Percentiles rank a stretch among this genome's conserved stretches.
Evolutionary conservation across 805 yeast species (phyloP).

Genomic region (Wickerhamiella vanderwaltii): DNA sequence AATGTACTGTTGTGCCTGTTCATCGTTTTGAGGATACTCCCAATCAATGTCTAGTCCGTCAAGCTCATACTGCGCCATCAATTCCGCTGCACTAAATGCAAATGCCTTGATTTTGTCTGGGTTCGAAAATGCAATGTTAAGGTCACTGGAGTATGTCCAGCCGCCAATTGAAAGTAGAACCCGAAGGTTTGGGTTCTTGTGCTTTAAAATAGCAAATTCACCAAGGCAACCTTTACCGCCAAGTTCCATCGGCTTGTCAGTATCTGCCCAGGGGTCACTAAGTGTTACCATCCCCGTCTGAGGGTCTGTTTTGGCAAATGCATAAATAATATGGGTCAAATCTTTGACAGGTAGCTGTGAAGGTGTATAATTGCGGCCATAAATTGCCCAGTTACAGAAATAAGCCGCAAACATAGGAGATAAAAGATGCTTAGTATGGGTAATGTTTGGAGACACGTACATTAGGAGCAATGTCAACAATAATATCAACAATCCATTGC

Average conservation of each 20-base stretch:
- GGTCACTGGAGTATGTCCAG: slow-evolving; percentile 41
- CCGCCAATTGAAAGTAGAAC: slow-evolving; percentile 79
- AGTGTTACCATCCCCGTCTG: slow-evolving; percentile 41
- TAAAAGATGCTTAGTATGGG: too few species aligned
- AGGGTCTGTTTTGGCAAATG: slow-evolving; percentile 53
- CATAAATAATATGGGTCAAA: slow-evolving; percentile 62
- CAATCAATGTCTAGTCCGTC: slow-evolving; percentile 93
- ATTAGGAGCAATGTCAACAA: too few species aligned
- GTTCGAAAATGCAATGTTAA: slow-evolving; percentile 36
- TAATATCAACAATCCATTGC: too few species aligned
- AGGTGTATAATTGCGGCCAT: slow-evolving; percentile 47
- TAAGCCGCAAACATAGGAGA: slow-evolving; percentile 18
- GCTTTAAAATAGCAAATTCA: slow-evolving; percentile 39
- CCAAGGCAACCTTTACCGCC: slow-evolving; percentile 38
- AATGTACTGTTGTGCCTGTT: slow-evolving; percentile 37
- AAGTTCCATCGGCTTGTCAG: slow-evolving; percentile 24
- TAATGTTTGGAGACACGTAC: too few species aligned
- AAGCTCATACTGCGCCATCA: slow-evolving; percentile 46
- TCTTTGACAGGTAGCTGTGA: slow-evolving; percentile 44
- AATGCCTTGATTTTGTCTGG: slow-evolving; percentile 34
- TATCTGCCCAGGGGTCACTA: slow-evolving; percentile 58
- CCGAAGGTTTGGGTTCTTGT: slow-evolving; percentile 34
- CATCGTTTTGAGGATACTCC: slow-evolving; percentile 61
- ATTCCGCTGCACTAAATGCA: slow-evolving; percentile 35
- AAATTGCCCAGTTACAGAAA: slow-evolving; percentile 49